A percentile compares a stretch with the other conserved stretches of the same genome.
Conservation (phyloP, 1,139 yeast genomes). For the Hansenula lynferdii region DNA sequence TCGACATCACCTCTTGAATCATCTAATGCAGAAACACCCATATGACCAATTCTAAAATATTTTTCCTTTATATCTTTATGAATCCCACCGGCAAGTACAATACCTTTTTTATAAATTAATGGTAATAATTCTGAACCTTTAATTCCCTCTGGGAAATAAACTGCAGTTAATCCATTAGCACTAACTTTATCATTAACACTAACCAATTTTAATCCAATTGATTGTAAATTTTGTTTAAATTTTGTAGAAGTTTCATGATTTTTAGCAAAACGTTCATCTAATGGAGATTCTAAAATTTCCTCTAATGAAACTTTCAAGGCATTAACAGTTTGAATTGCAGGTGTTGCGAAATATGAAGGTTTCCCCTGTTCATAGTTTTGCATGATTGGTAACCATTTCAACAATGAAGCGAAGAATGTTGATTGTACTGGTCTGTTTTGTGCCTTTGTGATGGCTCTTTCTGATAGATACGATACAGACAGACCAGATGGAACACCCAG, state of each 20-base stretch:
- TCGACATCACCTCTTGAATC: slow-evolving; percentile 34
- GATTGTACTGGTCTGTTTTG: slow-evolving; percentile 50
- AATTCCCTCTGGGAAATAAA: slow-evolving; percentile 75
- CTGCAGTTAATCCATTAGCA: slow-evolving; percentile 87
- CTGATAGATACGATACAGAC: slow-evolving; percentile 70
- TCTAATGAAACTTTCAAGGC: slow-evolving; percentile 75
- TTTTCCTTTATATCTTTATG: slow-evolving; percentile 76
- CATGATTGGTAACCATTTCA: slow-evolving; percentile 90
- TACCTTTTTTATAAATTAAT: slow-evolving; percentile 59
- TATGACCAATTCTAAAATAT: slow-evolving; percentile 93
- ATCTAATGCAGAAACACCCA: slow-evolving; percentile 67
- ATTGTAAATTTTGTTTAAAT: slow-evolving; percentile 54
- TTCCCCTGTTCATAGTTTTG: slow-evolving; percentile 77
- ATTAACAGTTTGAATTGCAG: slow-evolving; percentile 82
- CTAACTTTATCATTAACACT: slow-evolving; percentile 56
- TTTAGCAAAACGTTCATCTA: slow-evolving; percentile 57
- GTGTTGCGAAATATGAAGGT: slow-evolving; percentile 91
- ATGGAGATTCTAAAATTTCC: slow-evolving; percentile 57
- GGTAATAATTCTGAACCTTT: slow-evolving; percentile 61
- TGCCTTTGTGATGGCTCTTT: slow-evolving; percentile 66
- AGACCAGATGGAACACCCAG: slow-evolving; percentile 94
- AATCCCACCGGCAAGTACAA: slow-evolving; percentile 87
- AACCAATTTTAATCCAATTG: slow-evolving; percentile 64
- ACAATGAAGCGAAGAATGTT: slow-evolving; percentile 69
- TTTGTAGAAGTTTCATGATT: slow-evolving; percentile 59